Percentiles rank a stretch among this genome's conserved stretches.
Conservation (phyloP, 768 basidiomycete genomes). For the Gymnopilus junonius region DNA sequence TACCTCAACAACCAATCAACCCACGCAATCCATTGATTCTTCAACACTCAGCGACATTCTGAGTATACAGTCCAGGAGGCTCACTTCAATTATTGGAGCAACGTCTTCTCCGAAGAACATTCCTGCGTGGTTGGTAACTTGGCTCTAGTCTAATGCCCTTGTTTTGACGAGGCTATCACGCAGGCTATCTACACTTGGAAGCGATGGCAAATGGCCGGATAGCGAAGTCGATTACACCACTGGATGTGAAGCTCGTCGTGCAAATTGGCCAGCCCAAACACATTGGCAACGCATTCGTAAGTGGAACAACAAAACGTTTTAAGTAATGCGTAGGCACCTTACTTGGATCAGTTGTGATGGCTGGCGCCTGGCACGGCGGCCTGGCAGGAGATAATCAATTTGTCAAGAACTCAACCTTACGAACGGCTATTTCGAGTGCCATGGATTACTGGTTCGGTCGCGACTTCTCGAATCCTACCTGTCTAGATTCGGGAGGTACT, state of each 20-base stretch:
- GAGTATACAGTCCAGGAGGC: conserved; percentile 36
- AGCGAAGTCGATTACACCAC: conserved; percentile 62
- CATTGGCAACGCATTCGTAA: conserved; percentile 62
- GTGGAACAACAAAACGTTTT: conserved; percentile 13
- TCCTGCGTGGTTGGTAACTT: conserved; percentile 38
- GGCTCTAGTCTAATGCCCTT: neutral
- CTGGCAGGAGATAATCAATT: conserved; percentile 43
- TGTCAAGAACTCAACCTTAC: conserved; percentile 43
- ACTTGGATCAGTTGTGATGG: conserved; percentile 47
- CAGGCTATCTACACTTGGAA: conserved; percentile 54
- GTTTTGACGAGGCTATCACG: neutral
- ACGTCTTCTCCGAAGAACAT: conserved; percentile 36
- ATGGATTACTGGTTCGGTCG: conserved; percentile 69
- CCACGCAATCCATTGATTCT: conserved; percentile 24
- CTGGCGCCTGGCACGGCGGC: conserved; percentile 62
- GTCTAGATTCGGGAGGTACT: conserved; percentile 59
- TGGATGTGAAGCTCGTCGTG: conserved; percentile 63
- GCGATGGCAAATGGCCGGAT: conserved; percentile 58
- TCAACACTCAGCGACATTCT: conserved; percentile 22
- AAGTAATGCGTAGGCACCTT: neutral
- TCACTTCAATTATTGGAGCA: conserved; percentile 45
- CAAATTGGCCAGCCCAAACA: conserved; percentile 70
- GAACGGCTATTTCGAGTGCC: conserved; percentile 47
- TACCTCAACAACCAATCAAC: conserved; percentile 5
- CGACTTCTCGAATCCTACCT: conserved; percentile 57